These are phyloP conservation scores for Amesomyces nigricolor DNA, from an alignment of 2,329 filamentous ascomycete genomes.

Conservation along the genomic window DNA sequence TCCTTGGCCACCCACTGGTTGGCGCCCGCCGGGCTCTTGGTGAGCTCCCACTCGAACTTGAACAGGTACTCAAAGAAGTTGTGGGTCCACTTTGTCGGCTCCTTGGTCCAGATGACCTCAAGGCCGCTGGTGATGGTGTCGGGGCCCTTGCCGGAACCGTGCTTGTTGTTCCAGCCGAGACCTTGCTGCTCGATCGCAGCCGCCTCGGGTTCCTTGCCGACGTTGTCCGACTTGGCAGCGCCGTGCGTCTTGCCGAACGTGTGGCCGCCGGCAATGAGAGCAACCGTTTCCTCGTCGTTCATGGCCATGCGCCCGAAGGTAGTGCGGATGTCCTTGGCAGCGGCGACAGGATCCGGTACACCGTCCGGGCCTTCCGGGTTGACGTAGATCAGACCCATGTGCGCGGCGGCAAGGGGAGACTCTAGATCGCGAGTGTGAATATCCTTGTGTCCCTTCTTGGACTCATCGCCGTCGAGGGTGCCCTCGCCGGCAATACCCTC, in stretches of 20 bases:
- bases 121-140: slow-evolving; percentile 71
- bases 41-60: slow-evolving; percentile 71
- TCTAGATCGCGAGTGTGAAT: slow-evolving; percentile 60
- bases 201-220: slow-evolving; percentile 62
- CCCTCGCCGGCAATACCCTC: slow-evolving; percentile 37
- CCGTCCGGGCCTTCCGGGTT: slow-evolving; percentile 75
- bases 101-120: slow-evolving; percentile 74
- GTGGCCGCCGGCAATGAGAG: slow-evolving; percentile 73
- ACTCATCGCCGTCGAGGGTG: slow-evolving; percentile 31
- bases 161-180: slow-evolving; percentile 64
- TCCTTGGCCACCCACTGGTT: slow-evolving; percentile 73
- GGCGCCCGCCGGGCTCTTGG: slow-evolving; percentile 69
- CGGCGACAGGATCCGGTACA: slow-evolving; percentile 61
- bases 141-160: slow-evolving; percentile 61
- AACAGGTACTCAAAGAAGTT: slow-evolving; percentile 70
- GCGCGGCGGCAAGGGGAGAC: slow-evolving; percentile 59
- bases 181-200: slow-evolving; percentile 62
- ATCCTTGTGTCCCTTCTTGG: slow-evolving; percentile 39
- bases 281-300: slow-evolving; percentile 77
- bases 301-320: slow-evolving; percentile 78
- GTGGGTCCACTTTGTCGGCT: slow-evolving; percentile 71
- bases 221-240: slow-evolving; percentile 56
- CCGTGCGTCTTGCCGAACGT: slow-evolving; percentile 78
- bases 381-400: slow-evolving; percentile 77
- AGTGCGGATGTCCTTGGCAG: slow-evolving; percentile 65